phyloP scores from a whole-genome alignment of 1,284 basidiomycete genomes.

The Albatrellus sp. region DNA sequence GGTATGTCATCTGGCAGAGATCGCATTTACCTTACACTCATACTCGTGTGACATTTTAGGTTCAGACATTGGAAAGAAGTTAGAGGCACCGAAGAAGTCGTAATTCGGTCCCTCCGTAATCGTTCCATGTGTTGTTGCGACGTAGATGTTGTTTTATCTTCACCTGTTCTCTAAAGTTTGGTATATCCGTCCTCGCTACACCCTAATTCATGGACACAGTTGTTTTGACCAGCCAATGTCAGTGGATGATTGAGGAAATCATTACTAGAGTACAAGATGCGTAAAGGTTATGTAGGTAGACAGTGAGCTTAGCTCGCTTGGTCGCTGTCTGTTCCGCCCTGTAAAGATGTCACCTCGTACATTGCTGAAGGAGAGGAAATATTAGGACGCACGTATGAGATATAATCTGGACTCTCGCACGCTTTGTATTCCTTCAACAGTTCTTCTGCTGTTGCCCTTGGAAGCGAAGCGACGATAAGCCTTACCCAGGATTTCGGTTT shows the following conservation, averaged over 20 bases:
- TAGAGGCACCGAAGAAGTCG: constrained; percentile 65
- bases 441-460: constrained; percentile 74
- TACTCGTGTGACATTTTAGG: constrained; percentile 28
- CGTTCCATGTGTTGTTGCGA: background rate
- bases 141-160: background rate
- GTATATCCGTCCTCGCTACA: too few relatives aligned
- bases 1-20: constrained; percentile 29
- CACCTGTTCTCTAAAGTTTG: background rate
- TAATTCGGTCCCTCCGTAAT: constrained; percentile 20
- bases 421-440: constrained; percentile 86
- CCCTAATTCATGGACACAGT: too few relatives aligned
- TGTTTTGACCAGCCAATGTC: background rate
- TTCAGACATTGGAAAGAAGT: constrained; percentile 69
- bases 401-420: constrained; percentile 86
- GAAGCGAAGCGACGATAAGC: background rate
- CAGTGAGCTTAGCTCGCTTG: background rate
- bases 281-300: background rate
- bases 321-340: constrained; percentile 2
- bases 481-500: background rate
- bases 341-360: background rate
- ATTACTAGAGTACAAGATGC: background rate
- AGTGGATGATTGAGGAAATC: background rate
- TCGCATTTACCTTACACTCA: constrained; percentile 4
- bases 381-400: constrained; percentile 50
- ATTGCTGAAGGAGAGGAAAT: background rate